These are phyloP conservation scores for Trypanosoma theileri DNA, from an alignment of 208 protist genomes.

Conservation along the genomic window DNA sequence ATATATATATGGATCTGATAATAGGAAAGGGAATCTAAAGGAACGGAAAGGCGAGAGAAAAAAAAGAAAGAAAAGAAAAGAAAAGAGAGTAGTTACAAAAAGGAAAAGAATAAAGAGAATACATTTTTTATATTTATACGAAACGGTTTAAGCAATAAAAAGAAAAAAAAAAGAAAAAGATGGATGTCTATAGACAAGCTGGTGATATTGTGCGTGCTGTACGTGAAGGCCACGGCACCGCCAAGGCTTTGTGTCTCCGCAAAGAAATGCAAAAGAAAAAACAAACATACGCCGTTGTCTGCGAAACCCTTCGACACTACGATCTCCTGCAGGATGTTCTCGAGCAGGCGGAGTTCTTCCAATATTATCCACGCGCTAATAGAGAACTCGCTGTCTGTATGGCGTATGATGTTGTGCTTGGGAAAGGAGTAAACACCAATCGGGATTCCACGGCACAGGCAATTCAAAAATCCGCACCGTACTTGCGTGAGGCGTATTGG, in stretches of 20 bases:
- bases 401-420: slow-evolving; percentile 85
- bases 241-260: slow-evolving; percentile 88
- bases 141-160: slow-evolving; percentile 1
- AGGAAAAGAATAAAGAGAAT: background rate
- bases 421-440: slow-evolving; percentile 85
- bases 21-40: too few relatives aligned
- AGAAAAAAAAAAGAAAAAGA: slow-evolving; percentile 11
- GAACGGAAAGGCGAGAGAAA: background rate
- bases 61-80: background rate
- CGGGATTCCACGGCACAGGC: slow-evolving; percentile 80
- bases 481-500: slow-evolving; percentile 82
- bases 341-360: slow-evolving; percentile 76
- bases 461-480: slow-evolving; percentile 61
- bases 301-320: slow-evolving; percentile 87
- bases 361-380: slow-evolving; percentile 79
- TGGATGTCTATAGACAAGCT: slow-evolving; percentile 92
- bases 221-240: slow-evolving; percentile 72
- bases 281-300: slow-evolving; percentile 91
- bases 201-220: slow-evolving; percentile 74
- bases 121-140: slow-evolving; percentile 13
- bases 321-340: slow-evolving; percentile 87
- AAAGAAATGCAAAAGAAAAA: slow-evolving; percentile 93
- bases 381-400: slow-evolving; percentile 78
- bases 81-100: slow-evolving; percentile 6
- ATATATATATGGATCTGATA: too few relatives aligned